Conservation (phyloP, 2,329 filamentous ascomycete species). For the Diaporthe caulivora region DNA sequence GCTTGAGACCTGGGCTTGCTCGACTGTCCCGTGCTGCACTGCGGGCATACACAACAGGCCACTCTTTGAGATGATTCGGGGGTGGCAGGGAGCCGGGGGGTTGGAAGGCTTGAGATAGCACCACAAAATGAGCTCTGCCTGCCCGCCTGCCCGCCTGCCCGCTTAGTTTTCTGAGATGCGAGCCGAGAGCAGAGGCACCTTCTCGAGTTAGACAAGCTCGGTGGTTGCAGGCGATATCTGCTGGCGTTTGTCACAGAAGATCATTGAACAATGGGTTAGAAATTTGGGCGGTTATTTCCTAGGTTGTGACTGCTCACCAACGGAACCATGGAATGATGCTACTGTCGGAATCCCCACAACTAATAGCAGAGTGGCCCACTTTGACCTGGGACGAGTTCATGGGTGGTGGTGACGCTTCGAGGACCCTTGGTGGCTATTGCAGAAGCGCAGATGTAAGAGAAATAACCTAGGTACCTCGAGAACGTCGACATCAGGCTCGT, state of each 20-base stretch:
- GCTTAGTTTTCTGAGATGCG: conserved; percentile 23
- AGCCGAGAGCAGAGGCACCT: conserved; percentile 32
- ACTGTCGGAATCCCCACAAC: conserved; percentile 32
- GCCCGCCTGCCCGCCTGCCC: background rate
- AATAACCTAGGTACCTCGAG: conserved; percentile 8
- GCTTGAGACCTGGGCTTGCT: conserved; percentile 1
- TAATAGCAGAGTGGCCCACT: conserved; percentile 29
- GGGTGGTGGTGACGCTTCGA: conserved; percentile 30
- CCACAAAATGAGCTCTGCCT: conserved; percentile 26
- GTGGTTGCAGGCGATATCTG: conserved; percentile 28
- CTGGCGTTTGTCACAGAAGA: conserved; percentile 21
- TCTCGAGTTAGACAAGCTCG: conserved; percentile 38
- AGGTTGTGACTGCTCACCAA: conserved; percentile 36
- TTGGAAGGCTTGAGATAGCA: conserved; percentile 19
- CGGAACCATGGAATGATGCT: conserved; percentile 34
- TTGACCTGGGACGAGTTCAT: conserved; percentile 29
- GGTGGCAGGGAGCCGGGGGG: conserved; percentile 19
- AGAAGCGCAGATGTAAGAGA: conserved; percentile 21
- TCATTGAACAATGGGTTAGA: conserved; percentile 31
- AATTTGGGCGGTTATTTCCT: conserved; percentile 20
- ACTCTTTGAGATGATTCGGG: conserved; percentile 5
- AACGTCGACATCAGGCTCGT: background rate
- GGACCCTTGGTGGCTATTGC: conserved; percentile 24
- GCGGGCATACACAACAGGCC: conserved; percentile 9
- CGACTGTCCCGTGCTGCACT: background rate